These are phyloP conservation scores for Poronia punctata DNA, from an alignment of 495 filamentous ascomycete genomes.

Conservation along the genomic window DNA sequence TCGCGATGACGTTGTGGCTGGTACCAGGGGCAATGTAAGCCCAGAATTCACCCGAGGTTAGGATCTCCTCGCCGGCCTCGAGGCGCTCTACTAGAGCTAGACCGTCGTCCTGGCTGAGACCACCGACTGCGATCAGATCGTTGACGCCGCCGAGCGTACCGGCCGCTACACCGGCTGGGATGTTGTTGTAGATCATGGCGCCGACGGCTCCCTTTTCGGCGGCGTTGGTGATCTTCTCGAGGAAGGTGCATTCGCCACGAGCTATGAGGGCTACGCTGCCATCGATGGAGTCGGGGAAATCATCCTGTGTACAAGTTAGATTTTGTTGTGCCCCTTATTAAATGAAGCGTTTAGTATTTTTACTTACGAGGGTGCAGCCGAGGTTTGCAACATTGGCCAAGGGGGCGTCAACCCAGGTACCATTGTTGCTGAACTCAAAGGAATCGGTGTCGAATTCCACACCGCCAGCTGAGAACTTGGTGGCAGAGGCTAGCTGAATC, in stretches of 20 bases:
- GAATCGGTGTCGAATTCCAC: slow-evolving; percentile 14
- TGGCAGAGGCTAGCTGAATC: slow-evolving; percentile 26
- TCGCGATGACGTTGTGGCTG: slow-evolving; percentile 62
- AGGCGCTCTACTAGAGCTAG: slow-evolving; percentile 36
- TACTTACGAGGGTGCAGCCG: slow-evolving; percentile 44
- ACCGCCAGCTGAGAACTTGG: slow-evolving; percentile 29
- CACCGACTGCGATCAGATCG: slow-evolving; percentile 45
- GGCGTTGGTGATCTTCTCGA: slow-evolving; percentile 51
- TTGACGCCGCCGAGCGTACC: slow-evolving; percentile 50
- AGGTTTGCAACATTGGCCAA: slow-evolving; percentile 46
- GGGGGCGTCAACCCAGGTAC: slow-evolving; percentile 34
- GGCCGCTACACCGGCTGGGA: slow-evolving; percentile 34
- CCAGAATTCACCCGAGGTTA: slow-evolving; percentile 18
- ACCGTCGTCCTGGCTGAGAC: slow-evolving; percentile 49
- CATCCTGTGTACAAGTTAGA: slow-evolving; percentile 19
- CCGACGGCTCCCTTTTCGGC: slow-evolving; percentile 53
- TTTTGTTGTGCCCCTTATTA: not conserved
- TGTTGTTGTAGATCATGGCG: slow-evolving; percentile 62
- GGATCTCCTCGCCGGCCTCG: slow-evolving; percentile 22
- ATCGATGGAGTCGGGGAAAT: slow-evolving; percentile 48
- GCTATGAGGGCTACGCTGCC: slow-evolving; percentile 57
- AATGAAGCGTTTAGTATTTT: not conserved
- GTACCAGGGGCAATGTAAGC: slow-evolving; percentile 29
- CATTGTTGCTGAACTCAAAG: slow-evolving; percentile 39
- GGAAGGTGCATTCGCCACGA: slow-evolving; percentile 57